Conservation (phyloP, 306 rosid genomes). For the Lablab purpureus region DNA sequence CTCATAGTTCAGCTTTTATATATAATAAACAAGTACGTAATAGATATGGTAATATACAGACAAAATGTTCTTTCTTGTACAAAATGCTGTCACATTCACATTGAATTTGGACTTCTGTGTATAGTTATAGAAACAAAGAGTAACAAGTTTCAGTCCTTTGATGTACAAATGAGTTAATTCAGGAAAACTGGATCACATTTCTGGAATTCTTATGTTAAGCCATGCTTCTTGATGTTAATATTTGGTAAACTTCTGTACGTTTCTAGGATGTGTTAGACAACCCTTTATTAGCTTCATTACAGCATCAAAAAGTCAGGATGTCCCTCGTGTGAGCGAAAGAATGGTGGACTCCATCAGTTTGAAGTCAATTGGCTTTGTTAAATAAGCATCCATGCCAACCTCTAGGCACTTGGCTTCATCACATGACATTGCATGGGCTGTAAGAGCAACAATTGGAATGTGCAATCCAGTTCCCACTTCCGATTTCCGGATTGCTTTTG, state of each 20-base stretch:
- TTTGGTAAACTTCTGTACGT: slow-evolving; percentile 31
- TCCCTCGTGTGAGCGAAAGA: slow-evolving; percentile 79
- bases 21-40: not conserved
- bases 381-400: slow-evolving; percentile 98
- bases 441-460: slow-evolving; percentile 93
- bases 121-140: slow-evolving; percentile 11
- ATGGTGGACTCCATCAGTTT: slow-evolving; percentile 95
- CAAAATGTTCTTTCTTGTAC: not conserved
- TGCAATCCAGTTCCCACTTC: slow-evolving; percentile 74
- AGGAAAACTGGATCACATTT: slow-evolving; percentile 31
- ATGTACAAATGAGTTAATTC: slow-evolving; percentile 31
- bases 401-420: slow-evolving; percentile 96
- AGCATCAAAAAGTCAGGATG: slow-evolving; percentile 37
- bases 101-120: slow-evolving; percentile 15
- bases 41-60: not conserved
- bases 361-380: slow-evolving; percentile 92
- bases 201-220: slow-evolving; percentile 26
- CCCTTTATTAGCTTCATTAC: slow-evolving; percentile 41
- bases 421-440: slow-evolving; percentile 99
- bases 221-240: slow-evolving; percentile 17
- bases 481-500: slow-evolving; percentile 85
- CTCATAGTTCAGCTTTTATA: not conserved
- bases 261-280: slow-evolving; percentile 36
- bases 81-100: not conserved
- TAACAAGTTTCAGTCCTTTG: slow-evolving; percentile 18